Percentiles rank a stretch among this genome's conserved stretches.
Conservation (phyloP, 306 rosid genomes). For the Cucurbita maxima region DNA sequence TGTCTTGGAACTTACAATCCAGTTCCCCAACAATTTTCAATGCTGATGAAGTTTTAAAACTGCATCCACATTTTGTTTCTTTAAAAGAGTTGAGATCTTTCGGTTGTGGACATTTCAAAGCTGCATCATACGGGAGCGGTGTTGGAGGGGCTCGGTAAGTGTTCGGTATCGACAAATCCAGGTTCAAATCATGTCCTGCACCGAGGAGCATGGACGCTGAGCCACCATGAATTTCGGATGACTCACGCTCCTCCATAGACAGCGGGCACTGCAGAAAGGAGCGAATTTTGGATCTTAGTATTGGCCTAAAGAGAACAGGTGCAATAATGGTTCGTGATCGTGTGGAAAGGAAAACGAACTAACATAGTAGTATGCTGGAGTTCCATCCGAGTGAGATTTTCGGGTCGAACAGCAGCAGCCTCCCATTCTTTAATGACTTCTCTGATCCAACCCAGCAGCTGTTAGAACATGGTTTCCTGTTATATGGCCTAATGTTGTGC, state of each 20-base stretch:
- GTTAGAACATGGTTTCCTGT: conserved; percentile 1
- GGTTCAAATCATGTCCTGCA: conserved; percentile 37
- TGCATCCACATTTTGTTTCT: conserved; percentile 35
- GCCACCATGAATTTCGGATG: conserved; percentile 28
- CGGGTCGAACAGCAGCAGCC: conserved; percentile 81
- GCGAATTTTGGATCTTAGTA: neutral
- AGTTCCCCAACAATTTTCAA: conserved; percentile 44
- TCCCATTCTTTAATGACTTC: conserved; percentile 41
- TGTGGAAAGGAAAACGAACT: conserved; percentile 20
- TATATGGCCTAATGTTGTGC: neutral
- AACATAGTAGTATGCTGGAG: conserved; percentile 69
- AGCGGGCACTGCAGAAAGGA: conserved; percentile 48
- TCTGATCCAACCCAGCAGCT: conserved; percentile 13
- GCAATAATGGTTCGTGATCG: neutral
- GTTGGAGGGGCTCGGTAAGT: conserved; percentile 69
- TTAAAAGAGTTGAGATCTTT: conserved; percentile 35
- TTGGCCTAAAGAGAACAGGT: neutral
- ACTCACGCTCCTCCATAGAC: conserved; percentile 39
- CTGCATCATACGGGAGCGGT: conserved; percentile 61
- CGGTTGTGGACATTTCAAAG: conserved; percentile 35
- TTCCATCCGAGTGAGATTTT: conserved; percentile 56
- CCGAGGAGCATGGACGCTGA: conserved; percentile 22
- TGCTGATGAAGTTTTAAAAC: conserved; percentile 35
- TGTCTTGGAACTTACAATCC: conserved; percentile 30
- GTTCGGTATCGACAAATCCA: conserved; percentile 51